Base-by-base conservation (phyloP, 2,329 filamentous ascomycete genomes). In the Sporothrix dimorphospora region DNA sequence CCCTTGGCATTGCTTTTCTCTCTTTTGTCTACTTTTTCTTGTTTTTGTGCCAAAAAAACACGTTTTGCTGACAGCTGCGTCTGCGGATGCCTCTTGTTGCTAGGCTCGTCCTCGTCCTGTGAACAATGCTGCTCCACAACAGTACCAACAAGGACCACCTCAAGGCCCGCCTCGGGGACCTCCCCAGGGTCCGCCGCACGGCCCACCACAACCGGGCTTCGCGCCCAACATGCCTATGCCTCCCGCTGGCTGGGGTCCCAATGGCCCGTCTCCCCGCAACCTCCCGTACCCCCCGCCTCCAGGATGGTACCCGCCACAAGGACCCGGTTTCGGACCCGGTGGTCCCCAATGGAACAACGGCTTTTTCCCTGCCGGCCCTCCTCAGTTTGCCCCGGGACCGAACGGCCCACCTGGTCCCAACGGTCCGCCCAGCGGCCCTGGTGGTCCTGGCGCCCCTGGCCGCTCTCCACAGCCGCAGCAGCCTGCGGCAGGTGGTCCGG, bases 221-320 rank as follows among this genome's bases (percentile, higher is more conserved):
- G 71, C 72, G 16, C 75, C 74, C 1, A 77, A 75, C 51, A 76
- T 77, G 75, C 80, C 78, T 49, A 77, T 74, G 49, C 79, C 79
- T 47, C 80, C 77, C n/a, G 72, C 45, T 34, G 72, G 70, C 40
- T 81, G 80, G 79, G 79, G 78, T 11, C 76, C 78, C 30, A 77
- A 76, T 34, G 78, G 79, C 71, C 77, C 63, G 71, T 34, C 71
- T 19, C 68, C 65, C 3, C 72, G 68, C 3, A 74, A 73, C 63
- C 91, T 94, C 87, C 91, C 91, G 0, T 97, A 94, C 79, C 92
- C 92, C 75, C 91, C 90, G 19, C 92, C 90, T 63, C 89, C 89
- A 30, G 92, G 91, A 71, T 97, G 93, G 92, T 95, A 90, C 79
- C 92, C 91, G 76, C 89, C 87, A 9, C 75, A 70, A 51, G 91